A percentile compares a stretch with the other conserved stretches of the same genome.
These are phyloP conservation scores for Coemansia sp. DNA, from an alignment of 192 early-diverging fungal genomes.

Conservation along the genomic window DNA sequence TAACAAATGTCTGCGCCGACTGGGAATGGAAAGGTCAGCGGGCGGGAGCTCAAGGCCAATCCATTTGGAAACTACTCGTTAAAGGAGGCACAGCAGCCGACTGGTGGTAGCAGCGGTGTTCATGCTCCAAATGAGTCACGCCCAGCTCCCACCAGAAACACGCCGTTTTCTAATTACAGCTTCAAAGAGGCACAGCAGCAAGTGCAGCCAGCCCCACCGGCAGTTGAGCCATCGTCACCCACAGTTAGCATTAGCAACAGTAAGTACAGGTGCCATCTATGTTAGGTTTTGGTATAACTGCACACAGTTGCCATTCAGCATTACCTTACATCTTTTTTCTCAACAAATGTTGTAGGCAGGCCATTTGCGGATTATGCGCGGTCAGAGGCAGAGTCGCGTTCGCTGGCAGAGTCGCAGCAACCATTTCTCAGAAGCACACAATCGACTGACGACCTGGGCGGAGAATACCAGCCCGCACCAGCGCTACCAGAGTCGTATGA, in stretches of 20 bases:
- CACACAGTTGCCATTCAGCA: not conserved
- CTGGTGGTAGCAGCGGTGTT: conserved; percentile 1
- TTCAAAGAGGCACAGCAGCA: conserved; percentile 47
- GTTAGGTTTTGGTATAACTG: not conserved
- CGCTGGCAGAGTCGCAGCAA: not conserved
- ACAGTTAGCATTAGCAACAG: conserved; percentile 12
- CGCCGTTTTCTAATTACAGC: conserved; percentile 49
- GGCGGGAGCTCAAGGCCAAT: conserved; percentile 26
- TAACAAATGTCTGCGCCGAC: not conserved
- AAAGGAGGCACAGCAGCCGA: conserved; percentile 41
- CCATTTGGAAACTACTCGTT: conserved; percentile 57
- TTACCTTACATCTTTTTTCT: not conserved
- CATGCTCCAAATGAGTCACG: not conserved
- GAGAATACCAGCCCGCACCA: not conserved
- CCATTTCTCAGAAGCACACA: not conserved
- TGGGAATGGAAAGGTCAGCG: not conserved
- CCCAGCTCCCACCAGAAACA: conserved; percentile 8
- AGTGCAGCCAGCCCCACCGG: not conserved
- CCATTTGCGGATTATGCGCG: not conserved
- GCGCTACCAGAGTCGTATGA: conserved; percentile 2
- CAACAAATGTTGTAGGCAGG: not conserved
- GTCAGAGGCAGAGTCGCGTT: not conserved
- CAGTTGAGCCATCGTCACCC: conserved; percentile 26
- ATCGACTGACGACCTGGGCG: not conserved
- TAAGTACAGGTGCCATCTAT: not conserved